Base-by-base conservation (phyloP, 805 yeast species). In the Yarrowia sp. region DNA sequence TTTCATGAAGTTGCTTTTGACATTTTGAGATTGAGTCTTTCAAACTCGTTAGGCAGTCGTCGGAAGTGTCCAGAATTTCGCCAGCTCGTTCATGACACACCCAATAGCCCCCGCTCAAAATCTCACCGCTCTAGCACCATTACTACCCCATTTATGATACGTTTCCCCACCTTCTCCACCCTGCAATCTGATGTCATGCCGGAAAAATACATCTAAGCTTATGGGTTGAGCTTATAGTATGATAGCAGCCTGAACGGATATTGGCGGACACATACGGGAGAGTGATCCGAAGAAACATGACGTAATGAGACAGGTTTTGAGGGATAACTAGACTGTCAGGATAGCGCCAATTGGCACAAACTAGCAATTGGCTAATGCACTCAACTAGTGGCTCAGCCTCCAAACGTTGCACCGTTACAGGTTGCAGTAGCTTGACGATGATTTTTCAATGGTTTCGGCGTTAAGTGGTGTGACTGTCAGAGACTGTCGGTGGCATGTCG, bases 171-270 rank as follows among this genome's bases (percentile, higher is more conserved):
- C 15, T 36, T 19, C 36, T 46, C 16, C 36, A 22, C 15, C 12
- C 53, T 49, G 52, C 40, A 32, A 5, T 4, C 19, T 49, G 53
- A 49, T 32, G 40, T 48, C 53, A 49, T 49, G 5, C 53, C 36
- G 38, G 52, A 48, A 14, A 26, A 26, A 48, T 14, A 12, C 10
- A 26, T 14, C 16, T 10, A 14, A 48, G 52, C 35, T 26, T 15
- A 26, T 19, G 35, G 35, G 3, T 10, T 32, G 40, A 49, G 53
- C 40, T 49, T 49, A 32, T 49, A 32, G 52, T 48, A 49, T 32
- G 36, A 14, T 32, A 15, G 53, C 53, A 32, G 53, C 16, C 16
- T 49, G 10, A 19, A 15, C 53, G 40, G 53, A 35, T 32, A 49
- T 49, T 7, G 38, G 19, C 53, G 53, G 53, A 26, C 40, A 49